phyloP scores from a whole-genome alignment of 257 asterid genomes.

The Jacaranda copaia region DNA sequence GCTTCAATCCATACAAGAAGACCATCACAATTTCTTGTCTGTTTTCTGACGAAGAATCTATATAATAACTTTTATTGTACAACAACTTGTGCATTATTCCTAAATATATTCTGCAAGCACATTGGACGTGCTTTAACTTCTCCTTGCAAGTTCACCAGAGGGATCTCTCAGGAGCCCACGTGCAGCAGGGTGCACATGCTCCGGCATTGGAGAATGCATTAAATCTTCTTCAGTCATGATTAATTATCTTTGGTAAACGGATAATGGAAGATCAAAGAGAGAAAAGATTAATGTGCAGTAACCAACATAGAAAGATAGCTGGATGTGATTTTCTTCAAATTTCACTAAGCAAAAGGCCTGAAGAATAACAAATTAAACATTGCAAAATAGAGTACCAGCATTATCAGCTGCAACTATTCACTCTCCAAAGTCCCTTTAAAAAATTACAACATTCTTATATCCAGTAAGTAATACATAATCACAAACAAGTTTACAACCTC shows the following conservation, averaged over 20 bases:
- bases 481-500: constrained; percentile 11
- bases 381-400: constrained; percentile 23
- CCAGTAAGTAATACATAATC: constrained; percentile 28
- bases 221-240: neutral
- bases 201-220: too few species aligned
- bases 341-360: constrained; percentile 23
- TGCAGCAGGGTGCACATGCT: too few species aligned
- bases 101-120: neutral
- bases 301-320: neutral
- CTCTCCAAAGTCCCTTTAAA: constrained; percentile 18
- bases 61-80: neutral
- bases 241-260: neutral
- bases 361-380: constrained; percentile 28
- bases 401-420: constrained; percentile 32
- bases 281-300: neutral
- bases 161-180: neutral
- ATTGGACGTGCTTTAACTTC: neutral
- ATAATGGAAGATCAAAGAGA: neutral
- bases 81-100: neutral
- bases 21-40: neutral
- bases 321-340: neutral
- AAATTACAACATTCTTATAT: constrained; percentile 38
- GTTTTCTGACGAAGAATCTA: neutral
- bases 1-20: neutral
- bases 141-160: neutral